phyloP scores from a whole-genome alignment of 2,329 filamentous ascomycete species.

The Didymella arachidicola region DNA sequence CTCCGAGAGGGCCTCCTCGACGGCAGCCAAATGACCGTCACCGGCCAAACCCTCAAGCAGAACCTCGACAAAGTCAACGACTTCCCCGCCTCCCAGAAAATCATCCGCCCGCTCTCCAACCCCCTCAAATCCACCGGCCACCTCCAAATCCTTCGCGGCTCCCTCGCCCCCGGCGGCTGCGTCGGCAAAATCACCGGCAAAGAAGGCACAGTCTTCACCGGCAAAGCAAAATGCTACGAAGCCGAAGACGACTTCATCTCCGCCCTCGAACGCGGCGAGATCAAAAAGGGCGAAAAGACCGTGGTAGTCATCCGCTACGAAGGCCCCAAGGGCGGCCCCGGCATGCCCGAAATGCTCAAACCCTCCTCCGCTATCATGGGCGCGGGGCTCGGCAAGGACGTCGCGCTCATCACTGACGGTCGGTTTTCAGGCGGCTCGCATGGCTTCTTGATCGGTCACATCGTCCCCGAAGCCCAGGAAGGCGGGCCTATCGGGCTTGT shows the following conservation, averaged over 20 bases:
- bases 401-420: slow-evolving; percentile 91
- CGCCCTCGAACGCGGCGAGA: slow-evolving; percentile 75
- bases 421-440: slow-evolving; percentile 88
- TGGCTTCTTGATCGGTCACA: slow-evolving; percentile 93
- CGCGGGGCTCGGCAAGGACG: slow-evolving; percentile 79
- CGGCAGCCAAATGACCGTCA: slow-evolving; percentile 80
- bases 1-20: slow-evolving; percentile 78
- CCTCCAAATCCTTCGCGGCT: slow-evolving; percentile 85
- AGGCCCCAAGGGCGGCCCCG: slow-evolving; percentile 89
- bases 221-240: slow-evolving; percentile 83
- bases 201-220: slow-evolving; percentile 83
- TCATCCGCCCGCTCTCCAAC: slow-evolving; percentile 81
- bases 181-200: slow-evolving; percentile 98
- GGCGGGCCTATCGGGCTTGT: slow-evolving; percentile 90
- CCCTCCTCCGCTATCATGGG: slow-evolving; percentile 94
- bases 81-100: slow-evolving; percentile 77
- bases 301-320: slow-evolving; percentile 93
- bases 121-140: slow-evolving; percentile 89
- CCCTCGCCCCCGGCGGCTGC: slow-evolving; percentile 85
- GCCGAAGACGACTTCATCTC: slow-evolving; percentile 81
- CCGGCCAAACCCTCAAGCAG: slow-evolving; percentile 74
- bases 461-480: slow-evolving; percentile 86
- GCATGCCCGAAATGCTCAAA: slow-evolving; percentile 95
- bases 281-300: slow-evolving; percentile 78
- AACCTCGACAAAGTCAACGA: slow-evolving; percentile 74